These are phyloP conservation scores for Amphibolis antarctica DNA, from an alignment of 106 monocot genomes.

Conservation along the genomic window DNA sequence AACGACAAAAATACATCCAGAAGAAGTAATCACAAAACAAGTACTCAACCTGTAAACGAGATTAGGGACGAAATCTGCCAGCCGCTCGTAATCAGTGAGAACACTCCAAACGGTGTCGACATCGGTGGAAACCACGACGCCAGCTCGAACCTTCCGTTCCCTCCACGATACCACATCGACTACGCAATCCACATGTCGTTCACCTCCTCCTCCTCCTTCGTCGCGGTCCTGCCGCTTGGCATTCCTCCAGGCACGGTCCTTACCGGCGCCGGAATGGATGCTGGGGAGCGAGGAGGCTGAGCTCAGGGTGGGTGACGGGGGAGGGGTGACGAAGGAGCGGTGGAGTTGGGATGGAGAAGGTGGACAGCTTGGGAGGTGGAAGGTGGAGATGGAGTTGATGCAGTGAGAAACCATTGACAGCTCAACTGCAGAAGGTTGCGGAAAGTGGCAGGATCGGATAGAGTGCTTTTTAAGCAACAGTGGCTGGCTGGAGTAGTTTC, in stretches of 20 bases:
- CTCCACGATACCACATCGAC: conserved; percentile 91
- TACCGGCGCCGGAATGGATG: not conserved
- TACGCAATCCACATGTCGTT: conserved; percentile 50
- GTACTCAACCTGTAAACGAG: conserved; percentile 64
- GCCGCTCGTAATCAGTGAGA: conserved; percentile 91
- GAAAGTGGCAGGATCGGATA: too few species aligned
- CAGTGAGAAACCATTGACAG: too few species aligned
- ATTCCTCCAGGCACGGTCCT: not conserved
- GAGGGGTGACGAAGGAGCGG: not conserved
- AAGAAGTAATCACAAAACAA: not conserved
- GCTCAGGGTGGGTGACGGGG: not conserved
- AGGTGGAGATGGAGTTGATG: not conserved
- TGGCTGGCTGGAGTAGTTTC: too few species aligned
- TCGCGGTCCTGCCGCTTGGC: not conserved
- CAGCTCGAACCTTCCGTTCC: conserved; percentile 51
- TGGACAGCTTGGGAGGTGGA: not conserved
- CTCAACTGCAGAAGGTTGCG: too few species aligned
- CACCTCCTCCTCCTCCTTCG: conserved; percentile 3
- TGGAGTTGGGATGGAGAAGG: not conserved
- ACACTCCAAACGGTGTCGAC: conserved; percentile 65
- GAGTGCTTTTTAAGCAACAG: too few species aligned
- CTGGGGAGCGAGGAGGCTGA: not conserved
- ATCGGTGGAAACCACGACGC: conserved; percentile 41
- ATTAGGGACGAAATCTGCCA: conserved; percentile 95
- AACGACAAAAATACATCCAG: not conserved